Percentiles rank a stretch among this genome's conserved stretches.
Conservation (phyloP, 2,329 filamentous ascomycete genomes). For the Corinectria fuckeliana region DNA sequence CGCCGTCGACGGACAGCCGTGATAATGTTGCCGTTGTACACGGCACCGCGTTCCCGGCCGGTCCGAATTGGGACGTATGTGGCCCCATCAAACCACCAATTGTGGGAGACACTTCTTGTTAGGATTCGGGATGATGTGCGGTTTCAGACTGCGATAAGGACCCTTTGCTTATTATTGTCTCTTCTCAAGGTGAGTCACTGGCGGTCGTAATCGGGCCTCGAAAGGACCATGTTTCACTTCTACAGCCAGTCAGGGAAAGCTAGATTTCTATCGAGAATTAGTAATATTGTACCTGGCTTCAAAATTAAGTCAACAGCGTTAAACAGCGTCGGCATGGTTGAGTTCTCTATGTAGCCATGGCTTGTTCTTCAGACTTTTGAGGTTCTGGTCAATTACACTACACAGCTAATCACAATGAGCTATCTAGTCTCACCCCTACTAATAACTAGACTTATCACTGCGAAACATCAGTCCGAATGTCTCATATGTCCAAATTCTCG, state of each 20-base stretch:
- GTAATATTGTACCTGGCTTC: no score
- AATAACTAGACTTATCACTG: no score
- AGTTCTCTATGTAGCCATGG: no score
- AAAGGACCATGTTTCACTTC: conserved; percentile 3
- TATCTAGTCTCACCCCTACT: no score
- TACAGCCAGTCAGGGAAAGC: background rate
- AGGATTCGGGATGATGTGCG: no score
- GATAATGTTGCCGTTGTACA: background rate
- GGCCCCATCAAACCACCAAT: background rate
- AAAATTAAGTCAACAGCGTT: no score
- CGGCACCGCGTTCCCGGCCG: background rate
- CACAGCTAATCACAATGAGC: no score
- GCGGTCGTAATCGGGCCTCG: conserved; percentile 10
- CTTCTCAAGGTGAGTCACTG: background rate
- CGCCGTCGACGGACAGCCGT: background rate
- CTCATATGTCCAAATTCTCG: no score
- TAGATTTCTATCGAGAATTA: background rate
- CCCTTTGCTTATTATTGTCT: background rate
- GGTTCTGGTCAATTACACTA: no score
- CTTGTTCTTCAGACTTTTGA: no score
- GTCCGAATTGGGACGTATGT: background rate
- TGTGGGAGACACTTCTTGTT: background rate
- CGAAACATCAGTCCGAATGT: no score
- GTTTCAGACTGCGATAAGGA: background rate
- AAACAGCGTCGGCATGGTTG: no score